phyloP scores from a whole-genome alignment of 108 stramenopile genomes.

The Cyclotella cryptica region DNA sequence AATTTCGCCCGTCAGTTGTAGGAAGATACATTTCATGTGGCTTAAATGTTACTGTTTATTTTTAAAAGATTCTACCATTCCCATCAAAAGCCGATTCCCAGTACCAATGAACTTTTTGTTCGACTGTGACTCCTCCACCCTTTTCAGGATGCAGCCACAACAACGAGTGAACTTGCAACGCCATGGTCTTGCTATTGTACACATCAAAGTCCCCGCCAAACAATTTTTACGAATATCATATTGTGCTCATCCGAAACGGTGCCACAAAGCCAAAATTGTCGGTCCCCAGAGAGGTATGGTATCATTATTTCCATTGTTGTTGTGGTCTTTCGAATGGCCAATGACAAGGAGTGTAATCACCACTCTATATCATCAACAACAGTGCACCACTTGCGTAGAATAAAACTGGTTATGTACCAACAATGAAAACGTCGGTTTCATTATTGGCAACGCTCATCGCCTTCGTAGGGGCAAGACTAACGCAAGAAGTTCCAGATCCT shows the following conservation, averaged over 20 bases:
- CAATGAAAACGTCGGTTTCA: not conserved
- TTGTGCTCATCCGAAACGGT: not conserved
- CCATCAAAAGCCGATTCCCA: too few species aligned
- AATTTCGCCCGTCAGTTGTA: too few species aligned
- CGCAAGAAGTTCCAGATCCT: not conserved
- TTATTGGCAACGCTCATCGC: not conserved
- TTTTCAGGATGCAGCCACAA: too few species aligned
- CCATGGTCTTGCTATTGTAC: too few species aligned
- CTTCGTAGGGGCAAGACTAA: not conserved
- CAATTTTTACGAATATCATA: not conserved
- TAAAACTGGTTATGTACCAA: not conserved
- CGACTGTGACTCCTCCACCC: too few species aligned
- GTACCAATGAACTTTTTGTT: too few species aligned
- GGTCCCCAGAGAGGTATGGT: not conserved
- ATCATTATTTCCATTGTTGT: not conserved
- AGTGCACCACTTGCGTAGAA: not conserved
- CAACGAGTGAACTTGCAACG: too few species aligned
- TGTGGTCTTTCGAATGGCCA: not conserved
- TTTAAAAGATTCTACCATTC: too few species aligned
- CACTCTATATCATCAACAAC: not conserved
- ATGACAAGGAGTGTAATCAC: not conserved
- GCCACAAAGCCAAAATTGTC: constrained; percentile 7
- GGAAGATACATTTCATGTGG: too few species aligned
- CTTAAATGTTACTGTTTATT: too few species aligned
- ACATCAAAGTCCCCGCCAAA: not conserved